Base-by-base conservation (phyloP, 805 yeast species). In the Yarrowia sp. region DNA sequence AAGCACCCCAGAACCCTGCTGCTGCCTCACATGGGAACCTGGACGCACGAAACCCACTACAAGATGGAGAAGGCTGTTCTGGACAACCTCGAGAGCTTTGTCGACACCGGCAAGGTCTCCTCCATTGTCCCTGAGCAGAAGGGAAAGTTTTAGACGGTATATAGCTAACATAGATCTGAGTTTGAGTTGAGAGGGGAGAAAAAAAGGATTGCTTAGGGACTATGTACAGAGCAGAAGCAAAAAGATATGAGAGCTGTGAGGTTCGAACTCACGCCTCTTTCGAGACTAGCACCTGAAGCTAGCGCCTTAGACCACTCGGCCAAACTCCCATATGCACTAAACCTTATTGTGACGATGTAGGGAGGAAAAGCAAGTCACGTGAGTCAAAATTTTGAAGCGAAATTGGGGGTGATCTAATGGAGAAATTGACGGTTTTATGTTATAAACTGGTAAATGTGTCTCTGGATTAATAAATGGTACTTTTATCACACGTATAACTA, bases 41-140 rank as follows among this genome's bases (percentile, higher is more conserved):
- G 73, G 63, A 69, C 78, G 10, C 65, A 59, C 6, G 76, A 79
- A 41, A 68, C 78, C 3, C 82, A 87, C 69, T 75, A 78, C 67
- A 81, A 81, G 67, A 89, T 94, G 97, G 97, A 92, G 75, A 84
- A 82, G 67, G 83, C 83, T 71, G 90, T 86, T 31, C 84, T 88
- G 25, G 79, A 80, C 31, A 94, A 93, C 72, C 83, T 89, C 8
- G 74, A 76, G 42, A 72, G 77, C n/a, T 85, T 76, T 49, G 68
- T 90, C 35, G 72, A 75, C 13, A 80, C 85, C 0, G 96, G 96
- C 7, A 84, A 83, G 71, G 89, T 93, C 7, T 72, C 80, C 63
- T 77, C 88, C 0, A 74, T 89, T 42, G 96, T 93, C n/a, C 96
- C 97, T 1, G 99, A 94, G 56, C 68, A 63, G 39, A 32, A 53